Evolutionary conservation across 2,329 filamentous ascomycete species (phyloP), one percentile per base, ranked within the genome.

Genomic region (Ophiostoma pallidulum): DNA sequence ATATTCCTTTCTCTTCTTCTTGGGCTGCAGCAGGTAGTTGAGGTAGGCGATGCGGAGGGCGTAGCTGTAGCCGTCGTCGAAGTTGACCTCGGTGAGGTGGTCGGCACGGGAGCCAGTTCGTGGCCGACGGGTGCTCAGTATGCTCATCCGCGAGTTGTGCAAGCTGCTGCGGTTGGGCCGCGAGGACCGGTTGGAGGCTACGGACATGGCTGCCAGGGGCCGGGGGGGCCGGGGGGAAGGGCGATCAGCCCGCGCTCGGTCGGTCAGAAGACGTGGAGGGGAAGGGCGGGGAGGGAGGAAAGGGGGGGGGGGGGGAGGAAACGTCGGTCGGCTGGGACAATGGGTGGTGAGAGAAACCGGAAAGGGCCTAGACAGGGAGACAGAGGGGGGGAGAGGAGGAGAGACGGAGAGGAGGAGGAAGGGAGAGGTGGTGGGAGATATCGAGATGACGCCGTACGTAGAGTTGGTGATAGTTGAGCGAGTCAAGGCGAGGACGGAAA

Each of bases 1-100:
- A 75, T 89, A 94, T 69, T 95, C 88, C 60, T 91, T 86, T 61
- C 88, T 80, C 67, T 91, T 92, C 59, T 86, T 78, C 60, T 89
- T 86, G 53, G 92, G 91, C 63, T 95, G 89, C 45, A 98, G 77
- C 38, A 97, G 81, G 66, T 98, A 94, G 65, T 91, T 77, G 50
- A 98, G 84, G 66, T 88, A 96, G 57, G 91, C 91, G 56, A 86
- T 82, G 53, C 92, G 85, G 47, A 98, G 79, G 58, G 90, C 89
- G 67, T 88, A 95, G 54, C 82, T 85, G 68, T 94, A 95, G 61
- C 88, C 90, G 66, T 96, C 88, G 58, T 94, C 85, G 63, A 78
- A 73, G 57, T 72, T 74, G 54, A 82, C 71, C 46, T 69, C 64
- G 42, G 31, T 18, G 2, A 43, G 28, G 44, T 69, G 61, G 41